phyloP scores from a whole-genome alignment of 148 eudicot species.

The Euryodendron excelsum region DNA sequence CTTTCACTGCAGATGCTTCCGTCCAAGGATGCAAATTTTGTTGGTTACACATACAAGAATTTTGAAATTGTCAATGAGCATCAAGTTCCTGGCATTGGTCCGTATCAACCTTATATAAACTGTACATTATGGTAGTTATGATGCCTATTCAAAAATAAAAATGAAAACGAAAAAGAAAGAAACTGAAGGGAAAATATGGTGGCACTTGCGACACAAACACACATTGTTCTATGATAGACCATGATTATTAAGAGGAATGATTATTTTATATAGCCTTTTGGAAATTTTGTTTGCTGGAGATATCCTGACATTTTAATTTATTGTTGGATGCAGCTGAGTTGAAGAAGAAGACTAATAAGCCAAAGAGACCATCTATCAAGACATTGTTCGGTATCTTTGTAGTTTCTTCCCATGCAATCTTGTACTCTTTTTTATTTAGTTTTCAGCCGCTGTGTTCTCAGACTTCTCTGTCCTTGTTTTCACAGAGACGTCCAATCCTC shows the following conservation, averaged over 20 bases:
- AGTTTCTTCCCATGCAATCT: neutral
- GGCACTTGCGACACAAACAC: neutral
- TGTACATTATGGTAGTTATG: neutral
- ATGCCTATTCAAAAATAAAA: no score
- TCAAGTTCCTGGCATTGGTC: slow-evolving; percentile 33
- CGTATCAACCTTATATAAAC: slow-evolving; percentile 1
- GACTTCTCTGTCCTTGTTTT: neutral
- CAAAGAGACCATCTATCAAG: slow-evolving; percentile 26
- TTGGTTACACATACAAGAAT: slow-evolving; percentile 38
- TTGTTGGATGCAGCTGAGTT: slow-evolving; percentile 17
- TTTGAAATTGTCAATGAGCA: slow-evolving; percentile 36
- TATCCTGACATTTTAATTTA: neutral
- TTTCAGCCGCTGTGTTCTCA: neutral
- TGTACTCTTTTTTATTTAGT: neutral
- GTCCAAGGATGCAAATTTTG: slow-evolving; percentile 34
- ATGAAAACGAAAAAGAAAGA: neutral
- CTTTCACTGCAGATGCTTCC: slow-evolving; percentile 26
- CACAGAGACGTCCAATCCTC: neutral
- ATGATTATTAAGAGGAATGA: no score
- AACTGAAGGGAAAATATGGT: neutral
- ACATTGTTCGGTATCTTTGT: slow-evolving; percentile 23
- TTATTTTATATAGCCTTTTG: neutral
- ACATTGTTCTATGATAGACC: no score
- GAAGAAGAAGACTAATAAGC: slow-evolving; percentile 22
- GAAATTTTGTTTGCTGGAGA: neutral